Base-by-base conservation (phyloP, 768 basidiomycete species). In the Phanerochaete carnosa region DNA sequence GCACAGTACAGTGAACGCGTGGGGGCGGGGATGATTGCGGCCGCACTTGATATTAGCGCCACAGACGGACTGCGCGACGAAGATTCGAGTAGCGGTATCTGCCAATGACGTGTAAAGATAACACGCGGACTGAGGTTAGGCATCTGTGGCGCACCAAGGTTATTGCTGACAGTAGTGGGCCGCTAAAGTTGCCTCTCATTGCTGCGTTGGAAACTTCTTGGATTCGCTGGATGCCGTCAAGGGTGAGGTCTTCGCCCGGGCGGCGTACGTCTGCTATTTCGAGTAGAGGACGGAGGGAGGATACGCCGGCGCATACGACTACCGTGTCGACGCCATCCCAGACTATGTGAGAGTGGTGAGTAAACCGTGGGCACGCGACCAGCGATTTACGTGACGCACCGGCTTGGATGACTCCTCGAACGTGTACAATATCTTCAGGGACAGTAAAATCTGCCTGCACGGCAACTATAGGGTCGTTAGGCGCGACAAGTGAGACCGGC, bases 271-370 rank as follows among this genome's bases (percentile, higher is more conserved):
- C 89, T 16, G 90, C 88, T 11, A 92, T 73, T 2, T 83, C 81
- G 71, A 95, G 77, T 26, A 96, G 75, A 0, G 94, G 89, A 55
- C 83, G 85, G 2, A 94, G 77, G 12, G 93, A 87, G 0, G 92
- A 92, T 0, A 95, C 90, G 3, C 95, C 95, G 2, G 94, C 93
- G 32, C 84, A 81, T 35, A 96, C 83, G 30, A 94, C 75, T 5
- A 96, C 69, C 0, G 94, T 96, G 71, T 96, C 94, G 1, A 95
- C 65, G 16, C 93, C 91, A 1, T 75, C 76, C 92, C 93, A 95
- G 64, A 79, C 94, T 95, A 26, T 5, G 33, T 47, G 23, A 49
- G 46, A 59, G n/a, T n/a, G n/a, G n/a, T n/a, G n/a, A 16, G 33
- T n/a, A 32, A 26, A 32, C 32, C 30, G 51, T 51, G 37, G 13